Percentiles rank a stretch among this genome's conserved stretches.
phyloP scores from a whole-genome alignment of 2,329 filamentous ascomycete species.

The Knufia fluminis region DNA sequence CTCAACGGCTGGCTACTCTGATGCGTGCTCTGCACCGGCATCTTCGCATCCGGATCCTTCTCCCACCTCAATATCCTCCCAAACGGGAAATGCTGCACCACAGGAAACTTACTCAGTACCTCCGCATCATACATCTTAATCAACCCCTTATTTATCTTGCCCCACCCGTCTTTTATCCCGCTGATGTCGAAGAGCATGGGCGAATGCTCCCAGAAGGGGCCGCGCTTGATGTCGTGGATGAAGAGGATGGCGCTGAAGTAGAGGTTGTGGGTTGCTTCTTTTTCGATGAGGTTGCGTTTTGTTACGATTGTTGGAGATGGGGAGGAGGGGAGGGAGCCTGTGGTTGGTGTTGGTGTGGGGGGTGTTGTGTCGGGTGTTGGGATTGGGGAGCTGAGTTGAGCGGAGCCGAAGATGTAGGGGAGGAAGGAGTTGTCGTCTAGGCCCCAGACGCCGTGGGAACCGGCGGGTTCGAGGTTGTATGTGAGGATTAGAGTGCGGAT shows the following conservation, averaged over 20 bases:
- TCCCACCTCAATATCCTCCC: slow-evolving; percentile 74
- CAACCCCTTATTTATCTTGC: slow-evolving; percentile 99
- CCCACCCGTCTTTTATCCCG: slow-evolving; percentile 87
- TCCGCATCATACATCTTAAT: slow-evolving; percentile 99
- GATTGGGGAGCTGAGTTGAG: slow-evolving; percentile 74
- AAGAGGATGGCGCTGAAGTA: slow-evolving; percentile 96
- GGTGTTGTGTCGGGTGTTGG: slow-evolving; percentile 41
- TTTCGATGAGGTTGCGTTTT: slow-evolving; percentile 54
- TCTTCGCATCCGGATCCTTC: slow-evolving; percentile 50
- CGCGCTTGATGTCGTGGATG: slow-evolving; percentile 93
- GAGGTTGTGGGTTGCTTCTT: slow-evolving; percentile 61
- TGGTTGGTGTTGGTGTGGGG: slow-evolving; percentile 50
- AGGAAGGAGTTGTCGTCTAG: slow-evolving; percentile 95
- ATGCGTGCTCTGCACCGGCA: slow-evolving; percentile 46
- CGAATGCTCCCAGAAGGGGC: slow-evolving; percentile 91
- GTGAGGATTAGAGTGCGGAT: slow-evolving; percentile 75
- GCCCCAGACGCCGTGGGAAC: slow-evolving; percentile 95
- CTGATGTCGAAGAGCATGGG: slow-evolving; percentile 92
- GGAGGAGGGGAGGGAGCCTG: slow-evolving; percentile 65
- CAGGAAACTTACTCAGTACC: slow-evolving; percentile 91
- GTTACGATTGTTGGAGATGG: slow-evolving; percentile 64
- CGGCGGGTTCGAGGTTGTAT: slow-evolving; percentile 89
- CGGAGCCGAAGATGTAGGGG: slow-evolving; percentile 90
- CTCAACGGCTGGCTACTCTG: slow-evolving; percentile 45
- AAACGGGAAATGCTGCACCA: slow-evolving; percentile 92